These are phyloP conservation scores for Saxispiralis lemnorum DNA, from an alignment of 495 filamentous ascomycete genomes.

Conservation along the genomic window DNA sequence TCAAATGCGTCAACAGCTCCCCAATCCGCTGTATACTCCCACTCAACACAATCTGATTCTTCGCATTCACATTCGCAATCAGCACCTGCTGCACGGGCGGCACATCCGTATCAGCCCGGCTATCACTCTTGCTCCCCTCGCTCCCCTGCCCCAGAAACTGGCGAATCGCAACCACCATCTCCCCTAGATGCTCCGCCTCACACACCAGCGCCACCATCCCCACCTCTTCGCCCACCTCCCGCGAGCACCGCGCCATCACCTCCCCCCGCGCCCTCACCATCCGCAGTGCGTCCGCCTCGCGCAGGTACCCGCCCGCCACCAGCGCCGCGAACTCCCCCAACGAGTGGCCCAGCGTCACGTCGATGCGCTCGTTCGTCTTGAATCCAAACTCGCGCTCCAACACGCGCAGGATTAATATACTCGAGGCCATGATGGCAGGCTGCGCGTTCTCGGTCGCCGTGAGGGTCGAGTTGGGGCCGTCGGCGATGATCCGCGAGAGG, in stretches of 20 bases:
- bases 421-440: constrained; percentile 89
- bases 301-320: constrained; percentile 61
- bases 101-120: constrained; percentile 32
- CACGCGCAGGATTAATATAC: constrained; percentile 74
- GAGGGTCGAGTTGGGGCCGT: constrained; percentile 57
- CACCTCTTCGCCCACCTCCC: constrained; percentile 50
- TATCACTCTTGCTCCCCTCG: constrained; percentile 48
- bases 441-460: constrained; percentile 77
- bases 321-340: constrained; percentile 91
- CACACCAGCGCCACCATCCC: constrained; percentile 91
- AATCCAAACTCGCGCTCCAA: constrained; percentile 76
- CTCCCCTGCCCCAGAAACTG: constrained; percentile 59
- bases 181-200: constrained; percentile 51
- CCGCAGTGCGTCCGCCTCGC: constrained; percentile 57
- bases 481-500: constrained; percentile 58
- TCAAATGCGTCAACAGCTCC: constrained; percentile 67
- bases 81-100: constrained; percentile 70
- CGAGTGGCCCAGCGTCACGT: constrained; percentile 79
- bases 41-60: constrained; percentile 88
- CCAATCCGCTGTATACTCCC: constrained; percentile 75
- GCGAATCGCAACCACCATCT: constrained; percentile 53
- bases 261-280: constrained; percentile 67
- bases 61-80: constrained; percentile 88
- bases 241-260: constrained; percentile 64
- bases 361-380: constrained; percentile 43